These are phyloP conservation scores for Solanum hybrid DNA, from an alignment of 305 asterid species.

Conservation along the genomic window DNA sequence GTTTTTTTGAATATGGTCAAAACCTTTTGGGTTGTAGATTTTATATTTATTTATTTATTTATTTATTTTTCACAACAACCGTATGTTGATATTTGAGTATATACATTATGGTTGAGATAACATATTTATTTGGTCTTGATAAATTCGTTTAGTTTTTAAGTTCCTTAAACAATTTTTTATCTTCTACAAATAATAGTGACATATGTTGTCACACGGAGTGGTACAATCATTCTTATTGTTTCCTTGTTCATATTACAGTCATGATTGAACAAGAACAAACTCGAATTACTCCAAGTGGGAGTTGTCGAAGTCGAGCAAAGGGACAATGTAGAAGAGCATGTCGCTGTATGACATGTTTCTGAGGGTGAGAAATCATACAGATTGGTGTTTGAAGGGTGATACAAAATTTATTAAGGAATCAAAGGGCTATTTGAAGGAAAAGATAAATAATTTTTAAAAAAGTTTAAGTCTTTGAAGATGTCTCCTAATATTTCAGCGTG, in stretches of 20 bases:
- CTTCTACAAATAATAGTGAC: background rate
- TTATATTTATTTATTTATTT: too few species aligned
- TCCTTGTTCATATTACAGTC: background rate
- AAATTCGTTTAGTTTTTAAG: background rate
- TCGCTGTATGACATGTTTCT: fast-evolving
- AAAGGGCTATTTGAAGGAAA: too few species aligned
- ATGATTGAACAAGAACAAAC: background rate
- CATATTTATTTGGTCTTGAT: background rate
- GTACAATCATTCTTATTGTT: too few species aligned
- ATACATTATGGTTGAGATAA: background rate
- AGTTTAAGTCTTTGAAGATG: too few species aligned
- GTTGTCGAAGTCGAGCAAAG: background rate
- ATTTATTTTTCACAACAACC: background rate
- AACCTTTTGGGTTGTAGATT: background rate
- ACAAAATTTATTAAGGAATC: too few species aligned
- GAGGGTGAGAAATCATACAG: background rate
- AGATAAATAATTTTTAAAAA: too few species aligned
- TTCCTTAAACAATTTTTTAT: too few species aligned
- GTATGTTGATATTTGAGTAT: background rate
- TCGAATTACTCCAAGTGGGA: background rate
- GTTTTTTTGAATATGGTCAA: too few species aligned
- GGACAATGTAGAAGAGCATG: background rate
- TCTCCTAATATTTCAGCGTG: too few species aligned
- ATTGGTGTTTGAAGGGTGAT: too few species aligned
- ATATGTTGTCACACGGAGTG: too few species aligned